A percentile compares a stretch with the other conserved stretches of the same genome.
Evolutionary conservation across 306 rosid species (phyloP).

Genomic region (Dryas octopetala): DNA sequence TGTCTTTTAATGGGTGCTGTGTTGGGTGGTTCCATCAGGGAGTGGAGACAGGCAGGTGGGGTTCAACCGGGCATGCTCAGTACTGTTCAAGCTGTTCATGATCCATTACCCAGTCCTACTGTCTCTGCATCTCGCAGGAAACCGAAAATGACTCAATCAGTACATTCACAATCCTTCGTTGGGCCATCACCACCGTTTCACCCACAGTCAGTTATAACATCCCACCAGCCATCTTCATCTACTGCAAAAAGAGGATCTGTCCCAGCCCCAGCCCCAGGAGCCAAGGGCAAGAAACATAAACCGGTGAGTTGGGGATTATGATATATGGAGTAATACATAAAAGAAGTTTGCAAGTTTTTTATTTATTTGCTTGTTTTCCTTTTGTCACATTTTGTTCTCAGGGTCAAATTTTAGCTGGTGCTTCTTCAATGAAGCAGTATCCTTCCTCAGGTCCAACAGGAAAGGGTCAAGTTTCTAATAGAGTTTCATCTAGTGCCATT

Average conservation of each 20-base stretch:
- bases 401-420: conserved; percentile 59
- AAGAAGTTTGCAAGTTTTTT: neutral
- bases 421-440: conserved; percentile 66
- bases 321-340: conserved; percentile 7
- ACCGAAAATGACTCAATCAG: conserved; percentile 63
- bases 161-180: conserved; percentile 69
- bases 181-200: conserved; percentile 78
- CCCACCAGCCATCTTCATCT: conserved; percentile 86
- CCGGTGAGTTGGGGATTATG: conserved; percentile 54
- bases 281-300: conserved; percentile 84
- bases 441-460: conserved; percentile 73
- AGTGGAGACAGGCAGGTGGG: conserved; percentile 91
- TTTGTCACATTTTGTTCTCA: conserved; percentile 19
- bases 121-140: conserved; percentile 90
- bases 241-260: conserved; percentile 67
- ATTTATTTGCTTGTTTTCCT: conserved; percentile 11
- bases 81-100: conserved; percentile 63
- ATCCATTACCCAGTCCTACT: conserved; percentile 79
- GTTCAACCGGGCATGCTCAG: conserved; percentile 59
- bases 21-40: conserved; percentile 51
- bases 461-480: conserved; percentile 64
- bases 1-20: conserved; percentile 26
- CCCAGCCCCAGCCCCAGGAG: conserved; percentile 41
- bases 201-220: conserved; percentile 58
- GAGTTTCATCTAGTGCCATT: conserved; percentile 58